Evolutionary conservation across 2,329 filamentous ascomycete genomes (phyloP).

Genomic region (Xylariales sp.): DNA sequence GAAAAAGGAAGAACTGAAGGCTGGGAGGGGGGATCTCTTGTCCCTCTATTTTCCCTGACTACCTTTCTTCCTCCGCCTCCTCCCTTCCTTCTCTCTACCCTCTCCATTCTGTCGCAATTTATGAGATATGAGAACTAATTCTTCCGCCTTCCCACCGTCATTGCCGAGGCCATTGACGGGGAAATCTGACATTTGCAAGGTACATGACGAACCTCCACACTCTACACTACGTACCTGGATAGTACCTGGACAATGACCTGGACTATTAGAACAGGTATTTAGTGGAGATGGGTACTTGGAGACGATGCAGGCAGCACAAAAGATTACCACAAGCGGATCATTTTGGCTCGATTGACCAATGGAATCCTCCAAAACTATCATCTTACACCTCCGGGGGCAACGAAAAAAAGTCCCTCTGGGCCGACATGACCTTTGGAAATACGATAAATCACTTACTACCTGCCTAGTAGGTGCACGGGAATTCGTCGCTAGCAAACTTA

Average conservation of each 20-base stretch:
- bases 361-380: slow-evolving; percentile 15
- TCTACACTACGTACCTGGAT: not conserved
- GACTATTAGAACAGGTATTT: slow-evolving; percentile 26
- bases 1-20: slow-evolving; percentile 6
- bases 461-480: slow-evolving; percentile 19
- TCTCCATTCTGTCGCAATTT: not conserved
- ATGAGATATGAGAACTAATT: not conserved
- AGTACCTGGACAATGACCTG: not conserved
- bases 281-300: slow-evolving; percentile 37
- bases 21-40: not conserved
- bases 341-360: slow-evolving; percentile 36
- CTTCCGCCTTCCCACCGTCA: slow-evolving; percentile 1
- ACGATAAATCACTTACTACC: slow-evolving; percentile 18
- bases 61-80: not conserved
- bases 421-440: slow-evolving; percentile 26
- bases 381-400: slow-evolving; percentile 16
- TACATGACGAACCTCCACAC: slow-evolving; percentile 1
- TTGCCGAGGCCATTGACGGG: no score
- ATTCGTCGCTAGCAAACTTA: slow-evolving; percentile 10
- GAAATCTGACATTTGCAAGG: not conserved
- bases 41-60: not conserved
- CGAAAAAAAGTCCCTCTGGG: slow-evolving; percentile 34
- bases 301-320: slow-evolving; percentile 32
- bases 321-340: slow-evolving; percentile 42
- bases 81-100: not conserved